Evolutionary conservation across 2,329 filamentous ascomycete genomes (phyloP).

Genomic region (Nemania bipapillata): DNA sequence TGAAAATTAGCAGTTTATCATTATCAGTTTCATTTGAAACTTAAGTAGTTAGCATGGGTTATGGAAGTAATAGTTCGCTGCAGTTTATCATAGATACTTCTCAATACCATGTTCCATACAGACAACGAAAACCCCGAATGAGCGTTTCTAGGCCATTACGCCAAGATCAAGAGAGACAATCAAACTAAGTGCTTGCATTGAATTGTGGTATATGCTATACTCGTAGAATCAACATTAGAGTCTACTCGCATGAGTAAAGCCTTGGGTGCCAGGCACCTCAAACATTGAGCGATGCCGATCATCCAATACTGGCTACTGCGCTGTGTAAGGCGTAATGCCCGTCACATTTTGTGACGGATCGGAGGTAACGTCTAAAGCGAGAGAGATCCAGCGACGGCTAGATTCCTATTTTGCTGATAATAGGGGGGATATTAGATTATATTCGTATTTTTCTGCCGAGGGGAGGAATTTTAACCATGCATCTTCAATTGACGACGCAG

Average conservation of each 20-base stretch:
- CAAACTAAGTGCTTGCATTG: neutral
- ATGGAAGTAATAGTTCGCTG: neutral
- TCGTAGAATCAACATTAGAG: neutral
- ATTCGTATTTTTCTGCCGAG: neutral
- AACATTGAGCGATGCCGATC: slow-evolving; percentile 12
- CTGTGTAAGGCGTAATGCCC: neutral
- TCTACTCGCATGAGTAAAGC: slow-evolving; percentile 5
- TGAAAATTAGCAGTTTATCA: neutral
- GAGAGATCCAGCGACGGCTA: neutral
- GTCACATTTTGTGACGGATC: neutral
- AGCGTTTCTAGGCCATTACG: neutral
- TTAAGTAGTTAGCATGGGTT: neutral
- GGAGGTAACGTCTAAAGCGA: neutral
- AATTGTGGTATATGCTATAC: neutral
- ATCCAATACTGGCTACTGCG: slow-evolving; percentile 4
- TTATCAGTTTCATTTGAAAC: neutral
- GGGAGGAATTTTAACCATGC: neutral
- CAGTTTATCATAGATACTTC: neutral
- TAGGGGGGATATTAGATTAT: neutral
- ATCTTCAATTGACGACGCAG: slow-evolving; percentile 12
- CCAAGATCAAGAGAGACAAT: neutral
- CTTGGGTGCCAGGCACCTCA: slow-evolving; percentile 16
- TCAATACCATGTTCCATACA: neutral
- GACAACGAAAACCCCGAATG: neutral
- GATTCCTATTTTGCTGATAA: neutral